Evolutionary conservation across 345 rosid genomes (phyloP).

Genomic region (Nasturtium officinale): DNA sequence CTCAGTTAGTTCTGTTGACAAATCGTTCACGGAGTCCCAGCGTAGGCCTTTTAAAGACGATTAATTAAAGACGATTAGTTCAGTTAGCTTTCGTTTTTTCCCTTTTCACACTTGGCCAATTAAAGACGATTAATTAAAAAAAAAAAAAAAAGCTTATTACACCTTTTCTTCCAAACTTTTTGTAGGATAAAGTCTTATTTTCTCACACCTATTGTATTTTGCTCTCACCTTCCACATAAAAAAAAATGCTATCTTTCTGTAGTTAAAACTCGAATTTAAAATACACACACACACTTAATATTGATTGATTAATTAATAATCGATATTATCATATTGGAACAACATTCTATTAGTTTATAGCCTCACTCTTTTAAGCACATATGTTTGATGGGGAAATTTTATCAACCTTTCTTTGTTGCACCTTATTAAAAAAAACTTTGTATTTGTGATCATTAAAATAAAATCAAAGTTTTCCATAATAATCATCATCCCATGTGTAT

Average conservation of each 20-base stretch:
- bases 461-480: background rate
- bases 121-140: background rate
- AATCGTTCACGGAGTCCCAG: conserved; percentile 27
- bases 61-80: too few species aligned
- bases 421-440: background rate
- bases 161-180: background rate
- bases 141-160: background rate
- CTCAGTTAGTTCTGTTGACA: conserved; percentile 28
- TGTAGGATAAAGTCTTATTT: background rate
- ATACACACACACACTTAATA: background rate
- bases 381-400: background rate
- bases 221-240: background rate
- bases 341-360: background rate
- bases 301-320: background rate
- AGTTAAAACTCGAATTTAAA: background rate
- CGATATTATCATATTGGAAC: background rate
- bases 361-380: background rate
- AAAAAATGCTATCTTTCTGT: background rate
- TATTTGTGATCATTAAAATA: background rate
- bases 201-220: background rate
- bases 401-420: background rate
- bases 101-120: conserved; percentile 21
- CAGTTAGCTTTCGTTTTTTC: background rate
- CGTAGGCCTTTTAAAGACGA: too few species aligned
- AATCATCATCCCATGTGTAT: conserved; percentile 38